phyloP scores from a whole-genome alignment of 257 asterid genomes.

The Catharanthus roseus region DNA sequence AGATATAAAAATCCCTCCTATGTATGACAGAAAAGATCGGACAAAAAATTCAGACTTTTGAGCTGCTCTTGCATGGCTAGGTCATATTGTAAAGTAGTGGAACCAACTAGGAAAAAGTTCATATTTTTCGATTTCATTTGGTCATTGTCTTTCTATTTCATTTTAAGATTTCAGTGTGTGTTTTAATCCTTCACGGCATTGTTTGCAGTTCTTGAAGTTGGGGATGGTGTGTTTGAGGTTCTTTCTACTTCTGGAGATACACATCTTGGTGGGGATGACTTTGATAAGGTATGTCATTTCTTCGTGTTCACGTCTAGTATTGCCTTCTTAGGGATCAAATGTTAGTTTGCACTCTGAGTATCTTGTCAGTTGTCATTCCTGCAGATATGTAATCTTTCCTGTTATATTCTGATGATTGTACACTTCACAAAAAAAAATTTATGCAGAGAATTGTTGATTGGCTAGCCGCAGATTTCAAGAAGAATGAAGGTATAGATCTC shows the following conservation, averaged over 20 bases:
- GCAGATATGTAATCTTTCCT: background rate
- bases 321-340: background rate
- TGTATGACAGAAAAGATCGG: background rate
- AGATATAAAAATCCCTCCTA: background rate
- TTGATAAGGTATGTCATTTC: conserved; percentile 57
- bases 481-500: conserved; percentile 79
- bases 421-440: background rate
- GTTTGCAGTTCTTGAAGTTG: conserved; percentile 84
- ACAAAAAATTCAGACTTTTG: background rate
- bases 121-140: too few relatives aligned
- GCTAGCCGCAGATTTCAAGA: conserved; percentile 80
- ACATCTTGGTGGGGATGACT: conserved; percentile 98
- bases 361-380: background rate
- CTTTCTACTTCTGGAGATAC: conserved; percentile 95
- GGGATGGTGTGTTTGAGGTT: conserved; percentile 96
- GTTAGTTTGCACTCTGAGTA: background rate
- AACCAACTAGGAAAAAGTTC: background rate
- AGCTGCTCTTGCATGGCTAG: background rate
- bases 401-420: conserved; percentile 3
- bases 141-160: too few relatives aligned
- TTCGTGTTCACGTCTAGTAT: background rate
- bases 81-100: background rate
- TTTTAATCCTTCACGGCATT: background rate
- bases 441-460: conserved; percentile 93
- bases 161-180: background rate